Conservation (phyloP, 2,329 filamentous ascomycete species). For the Ophiostoma angusticollis region DNA sequence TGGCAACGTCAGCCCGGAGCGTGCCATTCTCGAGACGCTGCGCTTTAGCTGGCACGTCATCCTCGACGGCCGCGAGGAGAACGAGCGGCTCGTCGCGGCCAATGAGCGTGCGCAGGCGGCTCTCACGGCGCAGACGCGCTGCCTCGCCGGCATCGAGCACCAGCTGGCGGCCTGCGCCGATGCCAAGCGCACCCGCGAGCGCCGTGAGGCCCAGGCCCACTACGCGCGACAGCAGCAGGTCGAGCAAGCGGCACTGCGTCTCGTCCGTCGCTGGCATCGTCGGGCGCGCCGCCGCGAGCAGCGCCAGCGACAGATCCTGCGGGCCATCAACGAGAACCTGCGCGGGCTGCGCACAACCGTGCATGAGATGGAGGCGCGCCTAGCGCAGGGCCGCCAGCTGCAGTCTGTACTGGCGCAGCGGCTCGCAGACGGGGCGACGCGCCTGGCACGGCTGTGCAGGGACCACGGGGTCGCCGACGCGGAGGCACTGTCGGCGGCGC, state of each 20-base stretch:
- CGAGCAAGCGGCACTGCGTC: not conserved
- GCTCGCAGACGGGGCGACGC: constrained; percentile 3
- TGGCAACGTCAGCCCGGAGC: not conserved
- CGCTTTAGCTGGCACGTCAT: constrained; percentile 5
- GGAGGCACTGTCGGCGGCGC: not conserved
- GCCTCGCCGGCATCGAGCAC: constrained; percentile 4
- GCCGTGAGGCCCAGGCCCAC: constrained; percentile 2
- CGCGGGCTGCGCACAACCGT: constrained; percentile 9
- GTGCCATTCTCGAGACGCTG: constrained; percentile 1
- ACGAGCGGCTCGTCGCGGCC: constrained; percentile 2
- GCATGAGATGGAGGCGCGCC: constrained; percentile 4
- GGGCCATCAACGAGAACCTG: constrained; percentile 15
- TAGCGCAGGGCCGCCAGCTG: constrained; percentile 4
- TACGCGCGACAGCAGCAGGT: not conserved
- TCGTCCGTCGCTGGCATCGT: not conserved
- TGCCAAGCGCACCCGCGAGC: not conserved
- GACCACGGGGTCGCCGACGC: constrained; percentile 1
- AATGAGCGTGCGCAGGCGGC: constrained; percentile 3
- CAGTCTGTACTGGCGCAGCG: constrained; percentile 5
- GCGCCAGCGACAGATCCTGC: constrained; percentile 4
- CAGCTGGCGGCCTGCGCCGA: not conserved
- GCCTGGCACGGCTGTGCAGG: constrained; percentile 6
- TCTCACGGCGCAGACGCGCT: not conserved
- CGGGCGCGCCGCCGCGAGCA: not conserved
- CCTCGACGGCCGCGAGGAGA: not conserved